A percentile compares a stretch with the other conserved stretches of the same genome.
Evolutionary conservation across 768 basidiomycete species (phyloP).

Genomic region (Hygrocybe coccinea): DNA sequence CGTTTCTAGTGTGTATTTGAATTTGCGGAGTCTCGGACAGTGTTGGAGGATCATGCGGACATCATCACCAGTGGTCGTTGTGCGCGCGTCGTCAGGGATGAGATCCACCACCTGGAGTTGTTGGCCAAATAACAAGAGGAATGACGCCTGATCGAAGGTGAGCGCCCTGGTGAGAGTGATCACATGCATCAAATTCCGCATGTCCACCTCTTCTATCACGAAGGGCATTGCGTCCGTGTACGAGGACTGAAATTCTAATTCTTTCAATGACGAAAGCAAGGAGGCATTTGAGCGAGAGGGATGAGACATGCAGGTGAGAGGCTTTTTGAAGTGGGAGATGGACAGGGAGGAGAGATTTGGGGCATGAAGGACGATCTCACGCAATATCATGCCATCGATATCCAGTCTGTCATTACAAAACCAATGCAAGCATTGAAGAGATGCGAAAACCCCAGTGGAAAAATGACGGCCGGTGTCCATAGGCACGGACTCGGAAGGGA

Average conservation of each 20-base stretch:
- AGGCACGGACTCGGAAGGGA: neutral
- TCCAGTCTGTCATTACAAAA: neutral
- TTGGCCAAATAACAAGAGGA: neutral
- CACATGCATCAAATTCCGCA: neutral
- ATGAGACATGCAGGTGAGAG: neutral
- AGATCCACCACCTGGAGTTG: neutral
- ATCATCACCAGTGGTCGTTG: neutral
- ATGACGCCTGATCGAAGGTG: neutral
- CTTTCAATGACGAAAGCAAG: neutral
- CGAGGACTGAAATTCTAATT: neutral
- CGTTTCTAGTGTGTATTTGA: neutral
- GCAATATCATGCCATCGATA: neutral
- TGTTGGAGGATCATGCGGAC: neutral
- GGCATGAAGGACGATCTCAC: neutral
- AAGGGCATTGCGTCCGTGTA: neutral
- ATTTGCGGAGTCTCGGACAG: neutral
- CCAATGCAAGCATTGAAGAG: neutral
- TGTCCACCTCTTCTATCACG: neutral
- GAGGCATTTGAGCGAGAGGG: neutral
- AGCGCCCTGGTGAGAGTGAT: neutral
- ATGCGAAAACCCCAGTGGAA: neutral
- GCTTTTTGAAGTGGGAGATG: neutral
- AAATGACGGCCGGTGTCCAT: neutral
- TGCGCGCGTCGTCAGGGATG: neutral
- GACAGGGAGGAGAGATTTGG: neutral